These are phyloP conservation scores for Acacia acuminata DNA, from an alignment of 306 rosid species.

Conservation along the genomic window DNA sequence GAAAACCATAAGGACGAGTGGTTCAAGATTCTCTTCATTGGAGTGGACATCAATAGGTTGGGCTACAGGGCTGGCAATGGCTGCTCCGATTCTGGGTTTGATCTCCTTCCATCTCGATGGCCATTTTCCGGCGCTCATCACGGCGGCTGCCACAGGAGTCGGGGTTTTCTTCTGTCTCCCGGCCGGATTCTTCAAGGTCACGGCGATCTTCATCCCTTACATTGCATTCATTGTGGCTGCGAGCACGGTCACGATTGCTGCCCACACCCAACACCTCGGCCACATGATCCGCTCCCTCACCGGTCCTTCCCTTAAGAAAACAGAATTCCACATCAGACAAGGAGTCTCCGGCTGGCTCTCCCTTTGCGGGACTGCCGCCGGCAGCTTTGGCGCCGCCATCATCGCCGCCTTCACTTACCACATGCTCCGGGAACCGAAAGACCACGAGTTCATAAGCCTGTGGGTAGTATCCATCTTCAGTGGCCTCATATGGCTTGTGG, in stretches of 20 bases:
- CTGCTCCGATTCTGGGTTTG: constrained; percentile 56
- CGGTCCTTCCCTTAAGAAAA: constrained; percentile 19
- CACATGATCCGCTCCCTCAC: constrained; percentile 51
- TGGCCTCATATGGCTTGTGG: constrained; percentile 72
- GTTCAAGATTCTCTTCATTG: constrained; percentile 46
- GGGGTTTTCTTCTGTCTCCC: constrained; percentile 83
- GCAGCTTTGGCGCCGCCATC: constrained; percentile 54
- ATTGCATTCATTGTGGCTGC: constrained; percentile 55
- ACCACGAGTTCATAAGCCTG: constrained; percentile 42
- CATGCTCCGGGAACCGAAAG: constrained; percentile 57
- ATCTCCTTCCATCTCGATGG: constrained; percentile 60
- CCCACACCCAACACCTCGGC: constrained; percentile 74
- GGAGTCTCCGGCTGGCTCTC: constrained; percentile 51
- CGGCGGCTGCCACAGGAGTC: constrained; percentile 46
- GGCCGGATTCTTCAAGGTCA: constrained; percentile 57
- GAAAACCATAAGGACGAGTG: constrained; percentile 36
- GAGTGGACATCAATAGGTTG: constrained; percentile 84
- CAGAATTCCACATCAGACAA: constrained; percentile 33
- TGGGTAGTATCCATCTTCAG: constrained; percentile 84
- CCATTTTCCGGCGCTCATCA: constrained; percentile 41
- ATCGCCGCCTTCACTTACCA: constrained; percentile 63
- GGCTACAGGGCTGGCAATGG: constrained; percentile 61
- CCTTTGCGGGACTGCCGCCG: constrained; percentile 46
- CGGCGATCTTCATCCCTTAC: constrained; percentile 65
- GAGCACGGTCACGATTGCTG: constrained; percentile 45